phyloP scores from a whole-genome alignment of 1,139 yeast genomes.

The Pichia cactophila region DNA sequence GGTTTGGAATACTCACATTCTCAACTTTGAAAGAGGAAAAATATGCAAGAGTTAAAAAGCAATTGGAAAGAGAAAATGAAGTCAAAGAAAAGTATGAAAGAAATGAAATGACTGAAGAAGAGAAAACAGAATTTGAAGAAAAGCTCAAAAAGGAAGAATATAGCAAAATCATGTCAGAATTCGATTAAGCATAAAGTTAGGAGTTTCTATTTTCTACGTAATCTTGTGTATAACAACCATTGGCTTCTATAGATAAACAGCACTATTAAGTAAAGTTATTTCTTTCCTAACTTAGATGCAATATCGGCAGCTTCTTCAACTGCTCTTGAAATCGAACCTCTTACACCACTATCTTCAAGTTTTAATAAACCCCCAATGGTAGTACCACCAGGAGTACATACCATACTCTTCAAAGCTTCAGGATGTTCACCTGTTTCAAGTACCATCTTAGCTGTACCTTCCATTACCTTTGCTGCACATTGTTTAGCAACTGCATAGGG shows the following conservation, averaged over 20 bases:
- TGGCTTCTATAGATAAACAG: too few relatives aligned
- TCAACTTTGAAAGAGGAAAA: conserved; percentile 61
- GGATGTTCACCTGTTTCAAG: conserved; percentile 82
- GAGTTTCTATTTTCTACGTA: neutral
- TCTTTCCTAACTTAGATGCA: conserved; percentile 72
- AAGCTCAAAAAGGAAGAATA: conserved; percentile 24
- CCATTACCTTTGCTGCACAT: conserved; percentile 93
- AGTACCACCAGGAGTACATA: conserved; percentile 97
- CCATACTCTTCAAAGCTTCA: conserved; percentile 79
- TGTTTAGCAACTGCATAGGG: conserved; percentile 78
- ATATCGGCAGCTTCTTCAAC: conserved; percentile 85
- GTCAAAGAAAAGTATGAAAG: conserved; percentile 26
- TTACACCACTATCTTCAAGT: conserved; percentile 86
- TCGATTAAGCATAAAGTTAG: conserved; percentile 7
- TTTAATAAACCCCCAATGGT: conserved; percentile 92
- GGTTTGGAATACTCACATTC: conserved; percentile 62
- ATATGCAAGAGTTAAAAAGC: conserved; percentile 22
- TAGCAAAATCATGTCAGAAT: conserved; percentile 26
- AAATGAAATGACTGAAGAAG: conserved; percentile 22
- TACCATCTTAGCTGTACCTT: conserved; percentile 94
- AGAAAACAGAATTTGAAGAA: conserved; percentile 17
- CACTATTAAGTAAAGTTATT: conserved; percentile 27
- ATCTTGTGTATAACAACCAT: neutral
- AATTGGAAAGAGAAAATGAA: conserved; percentile 35
- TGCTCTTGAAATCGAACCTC: conserved; percentile 81